Conservation (phyloP, 129 eudicot genomes). For the Pseudognaphalium luteoalbum region DNA sequence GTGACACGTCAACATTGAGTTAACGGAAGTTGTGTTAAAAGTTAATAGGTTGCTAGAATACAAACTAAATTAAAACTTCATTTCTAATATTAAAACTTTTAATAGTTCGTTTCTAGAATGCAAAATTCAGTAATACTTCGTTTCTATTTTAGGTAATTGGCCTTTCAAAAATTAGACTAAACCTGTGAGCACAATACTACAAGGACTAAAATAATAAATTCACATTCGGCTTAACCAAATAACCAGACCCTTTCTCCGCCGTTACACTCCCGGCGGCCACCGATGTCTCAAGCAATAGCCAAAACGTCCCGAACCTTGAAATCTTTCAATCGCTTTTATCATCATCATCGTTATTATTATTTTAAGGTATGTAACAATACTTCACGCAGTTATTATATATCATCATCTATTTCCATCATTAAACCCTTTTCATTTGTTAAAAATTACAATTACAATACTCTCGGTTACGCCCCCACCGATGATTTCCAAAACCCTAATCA, state of each 20-base stretch:
- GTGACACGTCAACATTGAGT: too few relatives aligned
- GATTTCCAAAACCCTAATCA: slow-evolving; percentile 2
- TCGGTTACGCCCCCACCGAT: background rate
- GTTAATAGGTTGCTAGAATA: too few relatives aligned
- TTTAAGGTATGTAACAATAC: background rate
- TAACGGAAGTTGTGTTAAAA: too few relatives aligned
- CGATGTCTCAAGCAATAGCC: slow-evolving; percentile 1
- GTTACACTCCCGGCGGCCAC: background rate
- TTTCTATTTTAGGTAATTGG: too few relatives aligned
- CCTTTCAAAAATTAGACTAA: background rate
- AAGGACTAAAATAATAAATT: background rate
- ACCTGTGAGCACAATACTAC: background rate
- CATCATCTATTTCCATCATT: background rate
- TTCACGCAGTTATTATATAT: background rate
- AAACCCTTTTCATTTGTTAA: background rate
- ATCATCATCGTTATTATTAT: background rate
- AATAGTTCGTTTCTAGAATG: too few relatives aligned
- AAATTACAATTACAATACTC: background rate
- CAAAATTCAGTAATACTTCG: too few relatives aligned
- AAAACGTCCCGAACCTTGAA: background rate
- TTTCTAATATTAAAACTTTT: too few relatives aligned
- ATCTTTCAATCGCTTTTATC: background rate
- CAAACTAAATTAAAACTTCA: too few relatives aligned
- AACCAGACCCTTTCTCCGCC: background rate
- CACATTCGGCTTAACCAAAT: background rate